Base-by-base conservation (phyloP, 345 rosid species). In the Citrus trifoliata region DNA sequence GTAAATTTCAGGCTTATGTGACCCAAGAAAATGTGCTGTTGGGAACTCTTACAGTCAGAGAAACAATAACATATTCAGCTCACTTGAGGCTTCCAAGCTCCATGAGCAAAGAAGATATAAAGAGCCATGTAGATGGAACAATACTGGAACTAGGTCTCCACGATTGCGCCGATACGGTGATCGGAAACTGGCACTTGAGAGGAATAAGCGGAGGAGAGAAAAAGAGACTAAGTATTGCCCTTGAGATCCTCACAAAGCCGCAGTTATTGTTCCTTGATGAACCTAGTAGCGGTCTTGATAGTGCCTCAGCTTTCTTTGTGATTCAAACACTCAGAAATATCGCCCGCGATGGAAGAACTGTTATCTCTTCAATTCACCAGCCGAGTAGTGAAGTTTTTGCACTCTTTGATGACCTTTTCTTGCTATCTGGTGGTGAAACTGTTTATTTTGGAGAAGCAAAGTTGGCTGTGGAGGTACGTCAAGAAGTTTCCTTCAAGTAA, bases 381-480 rank as follows among this genome's bases (percentile, higher is more conserved):
- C 97, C 97, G 0, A 92, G 97, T 7, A 88, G 97, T 66, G 97
- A 90, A 75, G 97, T 92, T 55, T 92, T 92, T 78, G 90, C 97
- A 1, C 86, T 88, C 46, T 92, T 92, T 74, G 93, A 92, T 84
- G 90, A 92, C 71, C 93, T 92, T 74, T 90, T 85, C 88, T 82
- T 92, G 83, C 83, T 92, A 10, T 92, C 97, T 42, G 21, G 85
- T 25, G 97, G 97, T 6, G 97, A 92, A 67, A 78, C 88, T 76
- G 94, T 92, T 48, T 92, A 88, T 69, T 92, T 89, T 69, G 94
- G 93, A 75, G 94, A 90, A 75, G 89, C 93, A 19, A 92, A 87
- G 88, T 77, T 74, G 76, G 94, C 94, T 9, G 63, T 85, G 7
- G 89, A 92, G 94, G 94, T 89, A 87, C 28, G 70, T 28, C 9